Evolutionary conservation across 495 filamentous ascomycete genomes (phyloP).

Genomic region (Xylaria acuta): DNA sequence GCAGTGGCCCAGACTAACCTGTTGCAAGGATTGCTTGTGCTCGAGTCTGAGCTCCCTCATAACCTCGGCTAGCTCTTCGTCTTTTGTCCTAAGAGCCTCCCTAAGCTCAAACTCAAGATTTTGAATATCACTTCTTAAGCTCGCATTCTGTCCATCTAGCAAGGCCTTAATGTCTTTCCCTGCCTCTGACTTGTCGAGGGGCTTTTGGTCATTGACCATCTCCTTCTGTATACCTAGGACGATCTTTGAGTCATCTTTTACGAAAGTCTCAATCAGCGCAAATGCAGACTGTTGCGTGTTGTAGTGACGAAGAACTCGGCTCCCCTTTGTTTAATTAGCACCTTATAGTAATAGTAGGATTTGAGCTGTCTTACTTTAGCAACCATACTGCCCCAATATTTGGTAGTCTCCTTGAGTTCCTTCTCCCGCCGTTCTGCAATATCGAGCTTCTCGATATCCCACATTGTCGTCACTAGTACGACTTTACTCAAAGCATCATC

Average conservation of each 20-base stretch:
- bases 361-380: neutral
- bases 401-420: slow-evolving; percentile 36
- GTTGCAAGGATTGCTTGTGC: neutral
- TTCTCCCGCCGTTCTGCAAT: slow-evolving; percentile 40
- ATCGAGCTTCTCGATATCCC: slow-evolving; percentile 39
- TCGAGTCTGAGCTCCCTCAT: slow-evolving; percentile 7
- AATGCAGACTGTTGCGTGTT: slow-evolving; percentile 6
- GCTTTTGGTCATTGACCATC: slow-evolving; percentile 2
- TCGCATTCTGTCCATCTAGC: neutral
- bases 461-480: slow-evolving; percentile 53
- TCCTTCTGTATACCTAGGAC: slow-evolving; percentile 1
- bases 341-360: neutral
- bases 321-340: neutral
- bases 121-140: neutral
- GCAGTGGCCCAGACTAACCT: neutral
- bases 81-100: slow-evolving; percentile 3
- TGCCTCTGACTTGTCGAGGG: neutral
- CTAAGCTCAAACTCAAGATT: neutral
- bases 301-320: neutral
- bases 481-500: slow-evolving; percentile 44
- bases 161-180: neutral
- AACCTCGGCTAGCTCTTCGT: slow-evolving; percentile 11
- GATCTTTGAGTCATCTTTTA: slow-evolving; percentile 4
- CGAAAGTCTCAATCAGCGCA: neutral
- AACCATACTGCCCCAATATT: slow-evolving; percentile 49